phyloP scores from a whole-genome alignment of 2,329 filamentous ascomycete species.

The Thelonectria olida region DNA sequence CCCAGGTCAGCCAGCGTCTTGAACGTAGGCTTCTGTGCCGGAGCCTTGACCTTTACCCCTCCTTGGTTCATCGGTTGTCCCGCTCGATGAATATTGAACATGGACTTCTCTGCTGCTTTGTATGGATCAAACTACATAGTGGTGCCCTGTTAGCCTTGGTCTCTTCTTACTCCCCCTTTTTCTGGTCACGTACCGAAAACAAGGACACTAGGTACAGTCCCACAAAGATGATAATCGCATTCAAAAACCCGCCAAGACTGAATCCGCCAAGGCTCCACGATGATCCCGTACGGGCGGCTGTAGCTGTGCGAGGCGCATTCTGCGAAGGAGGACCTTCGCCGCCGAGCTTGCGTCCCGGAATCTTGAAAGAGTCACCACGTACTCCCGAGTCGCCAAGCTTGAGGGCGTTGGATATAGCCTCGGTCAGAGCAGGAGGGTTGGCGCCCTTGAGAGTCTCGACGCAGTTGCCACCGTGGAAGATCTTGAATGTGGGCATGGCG shows the following conservation, averaged over 20 bases:
- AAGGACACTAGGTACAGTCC: constrained; percentile 70
- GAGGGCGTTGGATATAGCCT: constrained; percentile 77
- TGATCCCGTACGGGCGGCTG: constrained; percentile 32
- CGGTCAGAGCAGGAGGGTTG: constrained; percentile 77
- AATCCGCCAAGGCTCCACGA: constrained; percentile 50
- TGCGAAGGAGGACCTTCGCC: constrained; percentile 41
- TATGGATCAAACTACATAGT: constrained; percentile 73
- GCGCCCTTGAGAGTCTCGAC: constrained; percentile 84
- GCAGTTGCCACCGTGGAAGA: constrained; percentile 80
- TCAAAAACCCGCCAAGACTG: constrained; percentile 57
- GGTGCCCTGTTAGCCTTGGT: constrained; percentile 35
- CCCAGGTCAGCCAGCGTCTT: constrained; percentile 65
- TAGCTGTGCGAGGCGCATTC: constrained; percentile 18
- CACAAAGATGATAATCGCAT: constrained; percentile 62
- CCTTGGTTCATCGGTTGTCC: constrained; percentile 41
- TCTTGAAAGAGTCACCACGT: constrained; percentile 59
- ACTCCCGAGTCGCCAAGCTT: constrained; percentile 58
- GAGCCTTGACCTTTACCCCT: constrained; percentile 35
- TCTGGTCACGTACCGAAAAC: constrained; percentile 60
- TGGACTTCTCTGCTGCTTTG: constrained; percentile 66
- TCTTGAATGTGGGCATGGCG: constrained; percentile 94
- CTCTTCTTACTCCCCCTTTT: constrained; percentile 11
- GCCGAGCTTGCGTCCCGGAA: constrained; percentile 67
- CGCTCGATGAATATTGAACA: constrained; percentile 62
- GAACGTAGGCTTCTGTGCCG: constrained; percentile 51